Conservation (phyloP, 169 alveolate species). For the Babesia bigemina region DNA sequence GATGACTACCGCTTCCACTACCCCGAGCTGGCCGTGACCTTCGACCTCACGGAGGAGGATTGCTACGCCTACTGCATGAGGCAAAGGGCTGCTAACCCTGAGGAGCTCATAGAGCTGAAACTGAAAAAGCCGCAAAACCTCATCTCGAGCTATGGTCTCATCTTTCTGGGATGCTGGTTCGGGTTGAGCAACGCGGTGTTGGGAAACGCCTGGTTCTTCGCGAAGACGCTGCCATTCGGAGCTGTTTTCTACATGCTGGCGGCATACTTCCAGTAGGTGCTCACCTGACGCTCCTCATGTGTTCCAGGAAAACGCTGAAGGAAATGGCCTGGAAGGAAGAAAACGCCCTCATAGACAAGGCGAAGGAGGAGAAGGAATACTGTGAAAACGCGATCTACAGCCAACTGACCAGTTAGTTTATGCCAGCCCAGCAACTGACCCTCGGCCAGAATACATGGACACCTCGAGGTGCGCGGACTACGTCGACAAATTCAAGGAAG, state of each 20-base stretch:
- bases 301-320: constrained; percentile 71
- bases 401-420: constrained; percentile 73
- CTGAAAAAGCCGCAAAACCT: constrained; percentile 74
- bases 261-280: constrained; percentile 78
- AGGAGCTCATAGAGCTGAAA: constrained; percentile 80
- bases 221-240: constrained; percentile 86
- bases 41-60: constrained; percentile 83
- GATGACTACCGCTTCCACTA: constrained; percentile 84
- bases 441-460: constrained; percentile 68
- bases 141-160: constrained; percentile 83
- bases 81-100: constrained; percentile 82
- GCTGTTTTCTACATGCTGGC: constrained; percentile 87
- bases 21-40: constrained; percentile 84
- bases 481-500: constrained; percentile 51
- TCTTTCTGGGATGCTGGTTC: constrained; percentile 85
- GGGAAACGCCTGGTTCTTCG: constrained; percentile 87
- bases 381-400: constrained; percentile 81
- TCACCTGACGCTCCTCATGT: neutral
- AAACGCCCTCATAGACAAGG: constrained; percentile 76
- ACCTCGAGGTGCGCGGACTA: constrained; percentile 58
- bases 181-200: constrained; percentile 83
- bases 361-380: constrained; percentile 74
- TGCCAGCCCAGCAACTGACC: neutral
- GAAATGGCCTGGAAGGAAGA: constrained; percentile 83
- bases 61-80: constrained; percentile 84